A percentile compares a stretch with the other conserved stretches of the same genome.
phyloP scores from a whole-genome alignment of 768 basidiomycete species.

The Phanerochaete carnosa region DNA sequence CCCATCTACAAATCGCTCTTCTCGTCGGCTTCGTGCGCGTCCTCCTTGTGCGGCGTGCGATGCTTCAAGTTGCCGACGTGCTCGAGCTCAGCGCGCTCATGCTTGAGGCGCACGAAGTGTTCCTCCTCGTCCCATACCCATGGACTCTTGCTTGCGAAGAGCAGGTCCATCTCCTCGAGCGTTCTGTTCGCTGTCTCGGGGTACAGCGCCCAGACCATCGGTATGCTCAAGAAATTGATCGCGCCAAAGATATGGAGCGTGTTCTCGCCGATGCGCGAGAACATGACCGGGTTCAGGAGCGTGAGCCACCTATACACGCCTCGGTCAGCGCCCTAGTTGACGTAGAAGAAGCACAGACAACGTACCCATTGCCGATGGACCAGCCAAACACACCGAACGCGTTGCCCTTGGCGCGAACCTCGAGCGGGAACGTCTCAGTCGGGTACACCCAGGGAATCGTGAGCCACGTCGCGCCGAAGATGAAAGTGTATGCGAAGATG shows the following conservation, averaged over 20 bases:
- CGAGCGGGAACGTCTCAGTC: conserved; percentile 40
- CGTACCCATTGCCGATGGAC: conserved; percentile 40
- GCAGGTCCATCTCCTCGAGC: conserved; percentile 42
- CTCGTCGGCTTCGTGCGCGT: conserved; percentile 3
- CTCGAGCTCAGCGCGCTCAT: conserved; percentile 13
- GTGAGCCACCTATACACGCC: conserved; percentile 37
- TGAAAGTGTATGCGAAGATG: conserved; percentile 40
- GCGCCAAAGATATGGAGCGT: conserved; percentile 43
- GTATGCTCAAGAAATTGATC: conserved; percentile 40
- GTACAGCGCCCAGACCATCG: conserved; percentile 43
- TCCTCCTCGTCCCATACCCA: conserved; percentile 44
- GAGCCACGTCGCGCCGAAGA: conserved; percentile 46
- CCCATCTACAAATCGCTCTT: neutral
- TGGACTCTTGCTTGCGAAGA: conserved; percentile 42
- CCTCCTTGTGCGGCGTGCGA: neutral
- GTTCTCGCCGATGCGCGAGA: conserved; percentile 38
- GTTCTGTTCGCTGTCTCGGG: conserved; percentile 44
- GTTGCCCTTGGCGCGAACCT: conserved; percentile 42
- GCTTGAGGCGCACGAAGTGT: conserved; percentile 36
- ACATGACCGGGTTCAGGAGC: conserved; percentile 43
- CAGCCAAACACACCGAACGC: conserved; percentile 46
- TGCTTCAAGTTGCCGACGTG: conserved; percentile 8
- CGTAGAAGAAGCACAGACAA: neutral
- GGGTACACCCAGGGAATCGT: conserved; percentile 37
- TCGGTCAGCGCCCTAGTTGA: neutral